phyloP scores from a whole-genome alignment of 1,284 basidiomycete genomes.

The Pterulicium gracile region DNA sequence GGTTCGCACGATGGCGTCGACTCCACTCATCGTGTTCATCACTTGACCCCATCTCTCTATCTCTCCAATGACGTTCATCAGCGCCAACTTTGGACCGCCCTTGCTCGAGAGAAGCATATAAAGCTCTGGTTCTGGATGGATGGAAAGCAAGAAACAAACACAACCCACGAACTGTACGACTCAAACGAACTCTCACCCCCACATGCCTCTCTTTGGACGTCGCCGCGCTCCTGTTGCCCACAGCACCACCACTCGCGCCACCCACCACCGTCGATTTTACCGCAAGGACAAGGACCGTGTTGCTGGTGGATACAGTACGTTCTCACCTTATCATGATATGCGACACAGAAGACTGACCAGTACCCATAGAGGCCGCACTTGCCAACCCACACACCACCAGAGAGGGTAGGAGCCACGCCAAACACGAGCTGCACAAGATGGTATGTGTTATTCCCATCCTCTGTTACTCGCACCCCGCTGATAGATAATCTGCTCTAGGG shows the following conservation, averaged over 20 bases:
- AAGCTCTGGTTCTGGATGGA: too few relatives aligned
- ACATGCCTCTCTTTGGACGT: not conserved
- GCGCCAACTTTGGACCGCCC: not conserved
- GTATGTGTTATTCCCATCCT: conserved; percentile 18
- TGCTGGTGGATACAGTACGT: conserved; percentile 38
- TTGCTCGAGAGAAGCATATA: too few relatives aligned
- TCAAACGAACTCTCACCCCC: not conserved
- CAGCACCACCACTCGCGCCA: conserved; percentile 12
- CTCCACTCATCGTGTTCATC: not conserved
- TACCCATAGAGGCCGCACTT: conserved; percentile 30
- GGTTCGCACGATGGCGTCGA: conserved; percentile 14
- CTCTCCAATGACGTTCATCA: conserved; percentile 1
- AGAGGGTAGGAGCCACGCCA: conserved; percentile 31
- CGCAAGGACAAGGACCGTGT: conserved; percentile 32
- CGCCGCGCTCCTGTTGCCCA: conserved; percentile 8
- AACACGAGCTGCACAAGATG: conserved; percentile 33
- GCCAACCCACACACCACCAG: conserved; percentile 38
- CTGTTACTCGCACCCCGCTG: not conserved
- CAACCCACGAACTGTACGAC: too few relatives aligned
- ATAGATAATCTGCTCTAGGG: conserved; percentile 22
- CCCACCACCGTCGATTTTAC: conserved; percentile 20
- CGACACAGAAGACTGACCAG: conserved; percentile 1
- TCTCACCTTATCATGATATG: not conserved
- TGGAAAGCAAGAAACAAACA: too few relatives aligned
- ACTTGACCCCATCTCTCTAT: not conserved